These are phyloP conservation scores for Thermomucor indicae-seudaticae DNA, from an alignment of 371 early-diverging fungal genomes.

Conservation along the genomic window DNA sequence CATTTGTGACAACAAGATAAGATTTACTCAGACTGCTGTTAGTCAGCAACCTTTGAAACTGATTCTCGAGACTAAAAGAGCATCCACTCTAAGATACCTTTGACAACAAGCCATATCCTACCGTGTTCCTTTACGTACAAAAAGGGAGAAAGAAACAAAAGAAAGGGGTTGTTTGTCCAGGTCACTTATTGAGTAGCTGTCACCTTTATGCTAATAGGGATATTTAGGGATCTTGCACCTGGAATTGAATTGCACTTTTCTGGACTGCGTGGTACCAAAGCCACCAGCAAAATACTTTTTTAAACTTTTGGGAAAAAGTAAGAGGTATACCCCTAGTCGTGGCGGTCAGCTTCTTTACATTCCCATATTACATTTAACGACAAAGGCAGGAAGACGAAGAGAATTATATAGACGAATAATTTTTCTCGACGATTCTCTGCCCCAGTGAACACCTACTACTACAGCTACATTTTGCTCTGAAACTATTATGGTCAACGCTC, in stretches of 20 bases:
- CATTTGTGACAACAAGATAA: conserved; percentile 26
- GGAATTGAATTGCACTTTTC: not conserved
- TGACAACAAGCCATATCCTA: conserved; percentile 38
- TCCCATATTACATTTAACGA: not conserved
- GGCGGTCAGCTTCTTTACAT: not conserved
- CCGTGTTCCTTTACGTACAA: not conserved
- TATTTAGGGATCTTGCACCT: not conserved
- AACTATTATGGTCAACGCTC: conserved; percentile 8
- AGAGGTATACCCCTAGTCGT: not conserved
- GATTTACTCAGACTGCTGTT: conserved; percentile 24
- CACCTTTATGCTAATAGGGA: not conserved
- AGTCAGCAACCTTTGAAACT: conserved; percentile 1
- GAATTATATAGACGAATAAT: not conserved
- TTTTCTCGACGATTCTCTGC: not conserved
- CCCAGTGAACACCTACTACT: not conserved
- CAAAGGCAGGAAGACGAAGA: no score
- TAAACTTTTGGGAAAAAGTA: not conserved
- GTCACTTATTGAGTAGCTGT: no score
- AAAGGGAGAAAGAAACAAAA: not conserved
- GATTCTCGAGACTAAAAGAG: not conserved
- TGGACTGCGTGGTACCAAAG: not conserved
- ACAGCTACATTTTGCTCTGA: not conserved
- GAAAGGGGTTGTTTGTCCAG: no score
- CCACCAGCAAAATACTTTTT: conserved; percentile 2
- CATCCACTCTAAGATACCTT: conserved; percentile 14